These are phyloP conservation scores for Annulohypoxylon moriforme DNA, from an alignment of 495 filamentous ascomycete species.

Conservation along the genomic window DNA sequence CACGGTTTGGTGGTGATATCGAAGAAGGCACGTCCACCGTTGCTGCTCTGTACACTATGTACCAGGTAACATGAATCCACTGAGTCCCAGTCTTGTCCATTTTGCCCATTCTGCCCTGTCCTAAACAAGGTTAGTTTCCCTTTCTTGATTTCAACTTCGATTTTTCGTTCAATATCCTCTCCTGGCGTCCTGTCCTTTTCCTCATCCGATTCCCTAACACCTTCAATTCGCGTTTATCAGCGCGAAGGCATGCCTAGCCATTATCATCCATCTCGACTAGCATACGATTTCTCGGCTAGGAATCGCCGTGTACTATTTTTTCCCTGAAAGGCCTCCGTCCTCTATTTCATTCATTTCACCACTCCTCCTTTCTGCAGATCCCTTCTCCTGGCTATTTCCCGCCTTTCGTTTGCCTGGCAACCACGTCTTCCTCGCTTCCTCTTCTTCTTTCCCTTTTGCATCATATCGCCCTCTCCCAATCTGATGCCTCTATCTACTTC, in stretches of 20 bases:
- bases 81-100: not conserved
- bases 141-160: constrained; percentile 47
- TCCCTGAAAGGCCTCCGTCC: constrained; percentile 8
- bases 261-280: not conserved
- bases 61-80: too few species aligned
- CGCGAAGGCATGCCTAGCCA: constrained; percentile 14
- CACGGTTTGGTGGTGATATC: constrained; percentile 3
- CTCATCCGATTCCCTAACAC: constrained; percentile 29
- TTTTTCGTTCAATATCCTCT: constrained; percentile 48
- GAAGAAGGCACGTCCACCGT: constrained; percentile 11
- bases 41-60: too few species aligned
- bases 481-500: constrained; percentile 86
- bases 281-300: constrained; percentile 13
- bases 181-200: constrained; percentile 35
- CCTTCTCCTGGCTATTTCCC: constrained; percentile 44
- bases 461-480: constrained; percentile 46
- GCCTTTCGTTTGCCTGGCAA: constrained; percentile 53
- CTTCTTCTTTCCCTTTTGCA: constrained; percentile 21
- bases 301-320: constrained; percentile 28
- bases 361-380: constrained; percentile 37
- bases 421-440: constrained; percentile 19
- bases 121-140: constrained; percentile 33
- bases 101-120: constrained; percentile 18
- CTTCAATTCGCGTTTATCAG: constrained; percentile 28
- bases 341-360: constrained; percentile 24